Evolutionary conservation across 371 early-diverging fungal genomes (phyloP).

Genomic region (Actinomucor elegans): DNA sequence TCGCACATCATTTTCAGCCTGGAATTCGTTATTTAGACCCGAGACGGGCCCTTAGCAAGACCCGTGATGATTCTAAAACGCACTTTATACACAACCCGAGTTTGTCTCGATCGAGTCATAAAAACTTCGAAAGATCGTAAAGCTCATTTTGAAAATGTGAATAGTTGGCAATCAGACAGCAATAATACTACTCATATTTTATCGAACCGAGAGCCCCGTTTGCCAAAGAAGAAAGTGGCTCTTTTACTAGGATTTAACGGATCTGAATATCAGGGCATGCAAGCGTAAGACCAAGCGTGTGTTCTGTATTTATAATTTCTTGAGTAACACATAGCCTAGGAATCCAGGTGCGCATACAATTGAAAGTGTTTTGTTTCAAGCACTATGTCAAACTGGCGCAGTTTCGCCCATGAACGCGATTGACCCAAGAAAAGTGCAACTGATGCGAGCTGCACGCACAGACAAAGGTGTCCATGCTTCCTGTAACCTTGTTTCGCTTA

Average conservation of each 20-base stretch:
- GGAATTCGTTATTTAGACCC: neutral
- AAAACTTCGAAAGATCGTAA: constrained; percentile 24
- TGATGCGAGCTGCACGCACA: constrained; percentile 93
- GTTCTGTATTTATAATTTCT: neutral
- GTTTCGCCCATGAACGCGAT: constrained; percentile 75
- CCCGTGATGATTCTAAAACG: too few species aligned
- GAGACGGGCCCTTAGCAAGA: too few species aligned
- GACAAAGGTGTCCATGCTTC: constrained; percentile 99
- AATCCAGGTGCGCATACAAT: constrained; percentile 76
- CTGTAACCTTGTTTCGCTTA: constrained; percentile 91
- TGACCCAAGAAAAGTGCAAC: constrained; percentile 76
- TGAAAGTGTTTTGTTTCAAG: constrained; percentile 80
- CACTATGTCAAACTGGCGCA: constrained; percentile 71
- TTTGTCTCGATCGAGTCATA: neutral
- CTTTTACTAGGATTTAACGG: constrained; percentile 92
- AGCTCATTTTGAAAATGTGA: constrained; percentile 15
- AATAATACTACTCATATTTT: neutral
- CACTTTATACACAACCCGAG: neutral
- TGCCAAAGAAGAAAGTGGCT: constrained; percentile 88
- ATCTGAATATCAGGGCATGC: constrained; percentile 96
- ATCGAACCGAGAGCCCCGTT: neutral
- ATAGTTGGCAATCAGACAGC: constrained; percentile 15
- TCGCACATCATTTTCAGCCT: constrained; percentile 4
- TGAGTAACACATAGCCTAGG: constrained; percentile 22
- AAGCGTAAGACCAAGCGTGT: constrained; percentile 79